Conservation (phyloP, 2,329 filamentous ascomycete genomes). For the Fusarium tanahbumbuense region DNA sequence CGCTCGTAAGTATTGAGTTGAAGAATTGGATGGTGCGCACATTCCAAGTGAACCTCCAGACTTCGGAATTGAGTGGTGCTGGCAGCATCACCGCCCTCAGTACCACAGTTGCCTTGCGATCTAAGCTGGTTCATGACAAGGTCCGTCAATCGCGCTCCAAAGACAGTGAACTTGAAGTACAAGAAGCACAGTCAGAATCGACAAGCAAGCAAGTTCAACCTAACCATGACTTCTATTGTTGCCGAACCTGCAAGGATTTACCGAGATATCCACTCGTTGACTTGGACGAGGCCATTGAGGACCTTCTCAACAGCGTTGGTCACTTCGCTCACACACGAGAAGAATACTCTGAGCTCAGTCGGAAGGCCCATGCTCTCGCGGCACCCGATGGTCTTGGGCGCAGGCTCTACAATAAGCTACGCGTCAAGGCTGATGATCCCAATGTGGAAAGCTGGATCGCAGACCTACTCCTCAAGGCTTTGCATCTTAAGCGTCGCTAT, state of each 20-base stretch:
- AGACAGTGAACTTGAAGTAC: background rate
- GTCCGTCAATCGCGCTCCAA: background rate
- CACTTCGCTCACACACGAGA: conserved; percentile 13
- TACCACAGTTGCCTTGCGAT: conserved; percentile 1
- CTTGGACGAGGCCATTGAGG: background rate
- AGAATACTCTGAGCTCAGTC: conserved; percentile 4
- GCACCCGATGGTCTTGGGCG: background rate
- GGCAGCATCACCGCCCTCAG: conserved; percentile 9
- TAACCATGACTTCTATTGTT: conserved; percentile 8
- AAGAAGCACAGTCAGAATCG: background rate
- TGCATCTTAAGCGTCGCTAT: conserved; percentile 12
- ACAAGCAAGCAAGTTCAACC: background rate
- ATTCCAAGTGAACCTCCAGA: conserved; percentile 15
- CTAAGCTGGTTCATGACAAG: background rate
- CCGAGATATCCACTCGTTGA: conserved; percentile 14
- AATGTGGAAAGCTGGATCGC: conserved; percentile 15
- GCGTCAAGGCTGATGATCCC: background rate
- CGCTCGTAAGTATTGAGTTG: conserved; percentile 11
- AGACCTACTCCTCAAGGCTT: conserved; percentile 2
- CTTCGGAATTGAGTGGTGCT: conserved; percentile 7
- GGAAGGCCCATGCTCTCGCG: background rate
- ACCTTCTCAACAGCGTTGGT: conserved; percentile 5
- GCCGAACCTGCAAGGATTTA: background rate
- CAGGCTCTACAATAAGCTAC: conserved; percentile 7
- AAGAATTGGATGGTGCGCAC: conserved; percentile 22